Percentiles rank a stretch among this genome's conserved stretches.
phyloP scores from a whole-genome alignment of 441 rosid species.

The Eruca vesicaria region DNA sequence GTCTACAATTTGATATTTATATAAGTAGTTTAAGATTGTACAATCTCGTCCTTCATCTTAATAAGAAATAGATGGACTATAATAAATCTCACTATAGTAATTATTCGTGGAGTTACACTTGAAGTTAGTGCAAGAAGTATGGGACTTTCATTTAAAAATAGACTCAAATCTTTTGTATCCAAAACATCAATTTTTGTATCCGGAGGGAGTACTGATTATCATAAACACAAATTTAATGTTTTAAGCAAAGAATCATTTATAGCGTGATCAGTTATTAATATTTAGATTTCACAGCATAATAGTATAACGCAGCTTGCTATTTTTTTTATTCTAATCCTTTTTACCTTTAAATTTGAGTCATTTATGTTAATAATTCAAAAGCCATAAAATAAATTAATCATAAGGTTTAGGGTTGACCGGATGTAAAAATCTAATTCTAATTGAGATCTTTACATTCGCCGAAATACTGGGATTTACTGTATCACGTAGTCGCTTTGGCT shows the following conservation, averaged over 20 bases:
- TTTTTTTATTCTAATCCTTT: neutral
- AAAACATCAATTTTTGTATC: no score
- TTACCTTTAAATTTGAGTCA: neutral
- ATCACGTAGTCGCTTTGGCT: slow-evolving; percentile 22
- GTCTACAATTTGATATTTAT: neutral
- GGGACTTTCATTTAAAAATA: neutral
- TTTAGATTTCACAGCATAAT: neutral
- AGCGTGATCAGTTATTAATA: neutral
- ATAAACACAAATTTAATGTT: neutral
- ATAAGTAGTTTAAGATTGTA: neutral
- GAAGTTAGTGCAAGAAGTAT: slow-evolving; percentile 20
- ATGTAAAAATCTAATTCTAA: slow-evolving; percentile 1
- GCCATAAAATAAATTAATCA: neutral
- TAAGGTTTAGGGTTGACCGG: neutral
- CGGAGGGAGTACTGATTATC: no score
- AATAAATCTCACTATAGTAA: neutral
- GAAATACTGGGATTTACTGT: slow-evolving; percentile 22
- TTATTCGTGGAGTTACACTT: slow-evolving; percentile 27
- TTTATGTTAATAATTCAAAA: slow-evolving; percentile 1
- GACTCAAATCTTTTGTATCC: no score
- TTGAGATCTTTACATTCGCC: slow-evolving; percentile 21
- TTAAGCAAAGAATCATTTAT: neutral
- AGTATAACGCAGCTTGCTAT: neutral
- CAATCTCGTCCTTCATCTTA: neutral
- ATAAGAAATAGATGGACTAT: neutral